These are phyloP conservation scores for Xanthoconium stramineum DNA, from an alignment of 768 basidiomycete species.

Conservation along the genomic window DNA sequence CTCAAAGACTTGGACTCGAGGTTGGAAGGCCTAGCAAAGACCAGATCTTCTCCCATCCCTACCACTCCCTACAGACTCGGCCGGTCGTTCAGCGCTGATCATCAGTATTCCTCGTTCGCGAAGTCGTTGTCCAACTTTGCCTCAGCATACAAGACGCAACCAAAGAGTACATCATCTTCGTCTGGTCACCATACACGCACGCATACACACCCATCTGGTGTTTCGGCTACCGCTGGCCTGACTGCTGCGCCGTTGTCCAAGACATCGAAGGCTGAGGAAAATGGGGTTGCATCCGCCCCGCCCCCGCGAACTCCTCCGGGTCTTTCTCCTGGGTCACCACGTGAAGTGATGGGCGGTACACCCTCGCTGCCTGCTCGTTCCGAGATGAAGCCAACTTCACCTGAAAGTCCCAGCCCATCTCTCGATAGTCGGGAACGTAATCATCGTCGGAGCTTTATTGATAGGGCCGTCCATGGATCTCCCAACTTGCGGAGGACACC, in stretches of 20 bases:
- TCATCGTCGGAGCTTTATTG: constrained; percentile 60
- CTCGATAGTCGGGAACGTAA: constrained; percentile 35
- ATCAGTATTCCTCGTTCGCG: constrained; percentile 22
- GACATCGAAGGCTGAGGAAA: background rate
- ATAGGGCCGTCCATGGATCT: constrained; percentile 33
- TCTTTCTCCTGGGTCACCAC: constrained; percentile 25
- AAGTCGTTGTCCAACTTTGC: constrained; percentile 52
- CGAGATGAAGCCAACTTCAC: constrained; percentile 5
- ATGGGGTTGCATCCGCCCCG: background rate
- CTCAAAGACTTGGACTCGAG: constrained; percentile 62
- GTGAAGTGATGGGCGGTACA: constrained; percentile 7
- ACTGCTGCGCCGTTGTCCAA: constrained; percentile 42
- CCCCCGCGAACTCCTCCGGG: background rate
- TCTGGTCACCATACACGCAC: constrained; percentile 35
- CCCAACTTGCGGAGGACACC: constrained; percentile 44
- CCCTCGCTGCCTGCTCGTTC: constrained; percentile 6
- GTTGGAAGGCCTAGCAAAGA: constrained; percentile 61
- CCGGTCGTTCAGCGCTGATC: constrained; percentile 30
- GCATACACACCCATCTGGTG: constrained; percentile 45
- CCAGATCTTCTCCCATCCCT: constrained; percentile 19
- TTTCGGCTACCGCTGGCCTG: constrained; percentile 34
- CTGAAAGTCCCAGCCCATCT: constrained; percentile 11
- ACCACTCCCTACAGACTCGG: constrained; percentile 11
- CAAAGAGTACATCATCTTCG: constrained; percentile 4
- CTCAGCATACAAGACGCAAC: constrained; percentile 44